Base-by-base conservation (phyloP, 2,329 filamentous ascomycete genomes). In the Lachnum nothofagi region DNA sequence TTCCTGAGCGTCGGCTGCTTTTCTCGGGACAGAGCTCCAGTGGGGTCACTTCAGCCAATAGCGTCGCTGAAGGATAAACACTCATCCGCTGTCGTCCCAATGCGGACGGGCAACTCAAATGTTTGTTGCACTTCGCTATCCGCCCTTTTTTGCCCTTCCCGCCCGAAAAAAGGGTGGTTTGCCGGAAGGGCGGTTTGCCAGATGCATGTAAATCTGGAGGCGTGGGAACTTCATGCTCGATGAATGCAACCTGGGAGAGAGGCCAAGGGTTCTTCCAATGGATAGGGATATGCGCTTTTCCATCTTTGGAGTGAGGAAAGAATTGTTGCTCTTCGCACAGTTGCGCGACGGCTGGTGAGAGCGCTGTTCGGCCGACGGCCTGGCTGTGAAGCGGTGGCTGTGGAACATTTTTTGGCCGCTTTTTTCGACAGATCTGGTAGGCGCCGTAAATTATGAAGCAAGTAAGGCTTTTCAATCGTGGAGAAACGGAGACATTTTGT, bases 11-110 rank as follows among this genome's bases (percentile, higher is more conserved):
- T 16, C 33, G 33, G 33, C 33, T 16, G 33, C 33, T 35, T 16
- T 31, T 16, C 16, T 35, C 33, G 33, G 33, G 16, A 35, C n/a
- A 35, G 27, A 31, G 14, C 3, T 31, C 9, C 9, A 14, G 27
- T 31, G n/a, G n/a, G n/a, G n/a, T n/a, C n/a, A 8, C 5, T 34
- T 20, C 35, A 23, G 35, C 35, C 35, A 39, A 39, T 39, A 12
- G 19, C 17, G 23, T 8, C 35, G 17, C 17, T 20, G 17, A 19
- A n/a, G 35, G 35, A 8, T 64, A 68, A 49, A 46, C 8, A 46
- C 38, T 52, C 37, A 48, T 25, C 50, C 46, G 50, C 39, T 20
- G 22, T 14, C 5, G 12, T 40, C 34, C 29, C 16, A 7, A 39
- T 22, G n/a, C 6, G 35, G 35, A 35, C 17, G 6, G 19, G 9